Conservation (phyloP, 805 yeast species). For the Jamesozyma spencerorum region DNA sequence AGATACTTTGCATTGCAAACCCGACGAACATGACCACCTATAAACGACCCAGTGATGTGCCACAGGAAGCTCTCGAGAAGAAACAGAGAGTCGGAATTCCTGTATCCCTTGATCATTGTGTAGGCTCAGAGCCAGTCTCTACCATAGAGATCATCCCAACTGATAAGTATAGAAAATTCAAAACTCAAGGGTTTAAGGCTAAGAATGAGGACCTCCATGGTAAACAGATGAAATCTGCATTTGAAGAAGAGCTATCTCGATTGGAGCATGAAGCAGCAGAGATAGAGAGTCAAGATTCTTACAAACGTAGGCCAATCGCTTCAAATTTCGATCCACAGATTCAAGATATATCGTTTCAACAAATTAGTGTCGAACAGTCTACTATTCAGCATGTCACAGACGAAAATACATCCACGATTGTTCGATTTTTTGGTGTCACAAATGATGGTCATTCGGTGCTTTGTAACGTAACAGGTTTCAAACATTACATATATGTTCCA, state of each 20-base stretch:
- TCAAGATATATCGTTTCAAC: slow-evolving; percentile 69
- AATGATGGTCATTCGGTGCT: slow-evolving; percentile 78
- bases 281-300: slow-evolving; percentile 18
- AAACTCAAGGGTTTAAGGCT: slow-evolving; percentile 24
- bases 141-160: slow-evolving; percentile 29
- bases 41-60: slow-evolving; percentile 13
- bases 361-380: slow-evolving; percentile 89
- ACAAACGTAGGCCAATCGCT: slow-evolving; percentile 54
- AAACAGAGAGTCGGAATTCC: slow-evolving; percentile 19
- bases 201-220: slow-evolving; percentile 20
- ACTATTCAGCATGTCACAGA: slow-evolving; percentile 34
- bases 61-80: slow-evolving; percentile 11
- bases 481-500: slow-evolving; percentile 86
- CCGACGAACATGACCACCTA: background rate
- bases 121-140: slow-evolving; percentile 29
- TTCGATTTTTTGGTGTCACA: slow-evolving; percentile 90
- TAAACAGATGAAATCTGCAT: slow-evolving; percentile 17
- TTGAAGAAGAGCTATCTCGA: slow-evolving; percentile 25
- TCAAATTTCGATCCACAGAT: slow-evolving; percentile 37
- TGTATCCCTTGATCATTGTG: slow-evolving; percentile 25
- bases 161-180: slow-evolving; percentile 24
- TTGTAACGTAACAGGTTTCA: slow-evolving; percentile 82
- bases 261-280: slow-evolving; percentile 25
- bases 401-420: slow-evolving; percentile 39
- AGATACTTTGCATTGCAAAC: too few species aligned